Evolutionary conservation across 257 asterid species (phyloP).

Genomic region (Solanum sitiens): DNA sequence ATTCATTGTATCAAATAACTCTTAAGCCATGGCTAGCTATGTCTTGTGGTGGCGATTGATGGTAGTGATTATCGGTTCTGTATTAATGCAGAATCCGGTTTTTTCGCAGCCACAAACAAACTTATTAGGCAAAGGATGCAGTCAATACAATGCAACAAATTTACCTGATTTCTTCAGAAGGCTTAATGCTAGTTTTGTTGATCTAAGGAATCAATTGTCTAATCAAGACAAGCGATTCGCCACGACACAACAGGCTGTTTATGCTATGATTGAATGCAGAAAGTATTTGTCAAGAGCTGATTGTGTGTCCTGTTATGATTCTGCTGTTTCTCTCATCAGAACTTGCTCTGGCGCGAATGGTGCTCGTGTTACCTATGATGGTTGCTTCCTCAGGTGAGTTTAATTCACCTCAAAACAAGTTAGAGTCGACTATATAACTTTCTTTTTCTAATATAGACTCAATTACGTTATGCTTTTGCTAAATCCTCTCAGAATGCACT

Average conservation of each 20-base stretch:
- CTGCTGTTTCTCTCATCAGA: constrained; percentile 55
- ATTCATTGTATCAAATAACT: background rate
- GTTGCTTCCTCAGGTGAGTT: constrained; percentile 75
- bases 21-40: background rate
- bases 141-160: constrained; percentile 55
- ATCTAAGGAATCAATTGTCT: constrained; percentile 41
- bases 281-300: constrained; percentile 43
- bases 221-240: constrained; percentile 35
- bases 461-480: background rate
- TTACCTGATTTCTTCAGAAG: constrained; percentile 28
- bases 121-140: constrained; percentile 51
- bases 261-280: constrained; percentile 74
- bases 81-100: background rate
- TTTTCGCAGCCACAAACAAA: constrained; percentile 50
- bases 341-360: constrained; percentile 75
- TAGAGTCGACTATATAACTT: background rate
- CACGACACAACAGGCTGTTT: constrained; percentile 69
- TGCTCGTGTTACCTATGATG: constrained; percentile 75
- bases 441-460: background rate
- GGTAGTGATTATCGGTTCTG: background rate
- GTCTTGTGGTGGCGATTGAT: constrained; percentile 2
- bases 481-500: background rate
- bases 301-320: constrained; percentile 66
- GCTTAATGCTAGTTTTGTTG: constrained; percentile 55
- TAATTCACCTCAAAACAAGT: background rate